These are phyloP conservation scores for Phytophthora pistaciae DNA, from an alignment of 352 stramenopile genomes.

Conservation along the genomic window DNA sequence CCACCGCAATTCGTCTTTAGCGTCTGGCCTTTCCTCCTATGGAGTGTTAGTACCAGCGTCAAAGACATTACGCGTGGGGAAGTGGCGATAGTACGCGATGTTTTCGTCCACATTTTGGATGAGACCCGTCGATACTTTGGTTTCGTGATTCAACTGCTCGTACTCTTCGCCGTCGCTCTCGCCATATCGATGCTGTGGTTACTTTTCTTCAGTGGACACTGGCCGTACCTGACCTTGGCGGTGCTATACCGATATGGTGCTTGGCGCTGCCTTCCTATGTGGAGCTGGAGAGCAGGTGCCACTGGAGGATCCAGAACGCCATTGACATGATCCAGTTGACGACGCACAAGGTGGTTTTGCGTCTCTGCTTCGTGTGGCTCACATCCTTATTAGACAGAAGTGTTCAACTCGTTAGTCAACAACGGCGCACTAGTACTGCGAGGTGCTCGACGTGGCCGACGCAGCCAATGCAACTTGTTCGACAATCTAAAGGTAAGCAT, in stretches of 20 bases:
- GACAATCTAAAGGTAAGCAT: too few species aligned
- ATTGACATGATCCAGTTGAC: background rate
- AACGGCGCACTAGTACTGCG: conserved; percentile 54
- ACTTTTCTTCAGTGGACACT: background rate
- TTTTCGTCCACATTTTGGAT: background rate
- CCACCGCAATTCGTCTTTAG: background rate
- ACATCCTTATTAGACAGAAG: conserved; percentile 7
- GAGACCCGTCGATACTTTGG: background rate
- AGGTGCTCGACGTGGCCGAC: conserved; percentile 47
- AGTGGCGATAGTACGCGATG: too few species aligned
- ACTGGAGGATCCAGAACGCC: background rate
- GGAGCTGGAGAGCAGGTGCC: background rate
- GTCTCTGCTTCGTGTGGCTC: conserved; percentile 45
- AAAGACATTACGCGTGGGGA: background rate
- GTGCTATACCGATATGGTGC: background rate
- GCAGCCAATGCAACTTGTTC: conserved; percentile 32
- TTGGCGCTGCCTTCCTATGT: background rate
- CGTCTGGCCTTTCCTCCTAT: background rate
- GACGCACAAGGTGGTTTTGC: background rate
- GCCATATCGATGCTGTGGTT: background rate
- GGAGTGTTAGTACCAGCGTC: background rate
- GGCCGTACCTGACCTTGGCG: background rate
- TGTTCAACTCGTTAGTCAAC: conserved; percentile 53
- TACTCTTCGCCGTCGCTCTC: background rate
- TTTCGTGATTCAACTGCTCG: background rate